Conservation (phyloP, 2,329 filamentous ascomycete species). For the Blumeria graminis region DNA sequence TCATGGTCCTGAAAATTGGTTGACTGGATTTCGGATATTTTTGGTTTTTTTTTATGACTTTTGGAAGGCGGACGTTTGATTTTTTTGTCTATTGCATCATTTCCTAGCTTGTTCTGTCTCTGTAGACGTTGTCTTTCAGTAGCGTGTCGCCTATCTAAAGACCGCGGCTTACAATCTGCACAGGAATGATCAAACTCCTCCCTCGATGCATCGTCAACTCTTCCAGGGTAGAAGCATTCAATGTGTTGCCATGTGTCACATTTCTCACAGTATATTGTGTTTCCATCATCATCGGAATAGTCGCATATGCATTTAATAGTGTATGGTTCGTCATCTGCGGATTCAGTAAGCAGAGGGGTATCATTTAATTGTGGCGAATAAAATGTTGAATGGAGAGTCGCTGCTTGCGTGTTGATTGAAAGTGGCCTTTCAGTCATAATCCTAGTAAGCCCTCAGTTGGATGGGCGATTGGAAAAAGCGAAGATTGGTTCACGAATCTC, state of each 20-base stretch:
- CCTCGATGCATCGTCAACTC: constrained; percentile 46
- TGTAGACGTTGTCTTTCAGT: constrained; percentile 44
- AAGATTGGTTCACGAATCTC: constrained; percentile 16
- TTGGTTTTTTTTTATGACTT: constrained; percentile 69
- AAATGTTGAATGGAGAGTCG: constrained; percentile 11
- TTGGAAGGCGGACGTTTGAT: constrained; percentile 53
- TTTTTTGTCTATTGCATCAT: constrained; percentile 37
- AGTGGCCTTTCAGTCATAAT: constrained; percentile 18
- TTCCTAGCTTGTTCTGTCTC: constrained; percentile 26
- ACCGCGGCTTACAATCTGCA: constrained; percentile 62
- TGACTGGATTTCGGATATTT: constrained; percentile 39
- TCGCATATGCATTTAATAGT: constrained; percentile 96
- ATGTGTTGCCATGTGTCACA: constrained; percentile 99
- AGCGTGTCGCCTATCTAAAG: constrained; percentile 49
- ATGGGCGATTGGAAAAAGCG: constrained; percentile 12
- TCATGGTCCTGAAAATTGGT: constrained; percentile 41
- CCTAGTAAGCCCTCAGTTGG: constrained; percentile 16
- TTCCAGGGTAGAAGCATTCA: constrained; percentile 70
- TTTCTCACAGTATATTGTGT: constrained; percentile 84
- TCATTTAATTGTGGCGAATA: constrained; percentile 9
- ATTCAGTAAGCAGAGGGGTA: constrained; percentile 19
- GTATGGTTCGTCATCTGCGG: constrained; percentile 53
- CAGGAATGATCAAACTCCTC: constrained; percentile 62
- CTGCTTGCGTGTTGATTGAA: constrained; percentile 16
- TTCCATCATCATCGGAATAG: constrained; percentile 85